These are phyloP conservation scores for Cydonia oblonga DNA, from an alignment of 331 rosid species.

Conservation along the genomic window DNA sequence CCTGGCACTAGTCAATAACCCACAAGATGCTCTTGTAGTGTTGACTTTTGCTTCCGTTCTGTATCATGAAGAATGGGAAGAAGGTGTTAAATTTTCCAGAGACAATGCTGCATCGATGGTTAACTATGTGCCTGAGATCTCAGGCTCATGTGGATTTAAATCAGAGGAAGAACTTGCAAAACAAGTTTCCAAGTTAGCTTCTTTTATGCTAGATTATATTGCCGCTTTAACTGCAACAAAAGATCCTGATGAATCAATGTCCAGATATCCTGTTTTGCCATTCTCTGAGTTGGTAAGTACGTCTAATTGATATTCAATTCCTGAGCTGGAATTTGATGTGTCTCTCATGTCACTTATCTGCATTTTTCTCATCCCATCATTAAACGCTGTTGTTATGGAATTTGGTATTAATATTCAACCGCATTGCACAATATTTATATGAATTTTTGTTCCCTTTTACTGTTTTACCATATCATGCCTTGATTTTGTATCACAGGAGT, in stretches of 20 bases:
- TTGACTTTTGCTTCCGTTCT: conserved; percentile 66
- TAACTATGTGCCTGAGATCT: conserved; percentile 64
- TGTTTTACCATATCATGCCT: not conserved
- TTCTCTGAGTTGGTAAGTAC: conserved; percentile 48
- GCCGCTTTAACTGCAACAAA: conserved; percentile 20
- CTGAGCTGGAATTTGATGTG: not conserved
- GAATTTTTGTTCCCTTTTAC: not conserved
- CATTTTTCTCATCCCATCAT: not conserved
- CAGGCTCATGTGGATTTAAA: conserved; percentile 21
- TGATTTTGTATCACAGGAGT: not conserved
- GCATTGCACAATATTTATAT: not conserved
- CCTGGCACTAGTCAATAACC: conserved; percentile 51
- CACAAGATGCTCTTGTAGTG: conserved; percentile 62
- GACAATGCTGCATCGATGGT: conserved; percentile 28
- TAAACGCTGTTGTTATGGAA: not conserved
- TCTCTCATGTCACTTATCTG: not conserved
- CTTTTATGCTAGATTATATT: conserved; percentile 33
- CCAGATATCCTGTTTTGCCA: conserved; percentile 27
- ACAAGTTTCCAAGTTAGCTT: conserved; percentile 55
- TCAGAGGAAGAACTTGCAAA: conserved; percentile 53
- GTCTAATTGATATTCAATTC: not conserved
- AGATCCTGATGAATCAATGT: conserved; percentile 26
- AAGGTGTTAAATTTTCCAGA: conserved; percentile 58
- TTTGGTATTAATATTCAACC: not conserved
- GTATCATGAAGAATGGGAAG: conserved; percentile 65